Evolutionary conservation across 2,329 filamentous ascomycete species (phyloP).

Genomic region (Claviceps purpurea): DNA sequence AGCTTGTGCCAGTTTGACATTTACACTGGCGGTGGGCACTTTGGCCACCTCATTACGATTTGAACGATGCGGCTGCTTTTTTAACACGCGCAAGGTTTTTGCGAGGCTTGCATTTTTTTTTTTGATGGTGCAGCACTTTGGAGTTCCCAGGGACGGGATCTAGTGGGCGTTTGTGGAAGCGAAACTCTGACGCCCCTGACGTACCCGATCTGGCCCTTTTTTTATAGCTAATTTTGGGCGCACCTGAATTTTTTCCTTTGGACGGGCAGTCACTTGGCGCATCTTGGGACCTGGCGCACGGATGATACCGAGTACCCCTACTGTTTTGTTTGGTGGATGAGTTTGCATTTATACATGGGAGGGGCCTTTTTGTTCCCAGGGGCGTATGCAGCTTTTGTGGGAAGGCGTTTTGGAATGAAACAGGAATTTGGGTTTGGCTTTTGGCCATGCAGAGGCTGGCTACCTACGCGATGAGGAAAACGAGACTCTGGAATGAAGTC

Average conservation of each 20-base stretch:
- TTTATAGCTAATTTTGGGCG: background rate
- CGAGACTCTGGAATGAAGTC: no score
- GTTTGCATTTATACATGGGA: background rate
- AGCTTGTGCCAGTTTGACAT: slow-evolving; percentile 1
- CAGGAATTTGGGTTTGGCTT: background rate
- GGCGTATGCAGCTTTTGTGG: background rate
- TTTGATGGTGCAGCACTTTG: background rate
- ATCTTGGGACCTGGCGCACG: background rate
- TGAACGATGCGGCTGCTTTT: background rate
- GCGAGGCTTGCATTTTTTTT: background rate
- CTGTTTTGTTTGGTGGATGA: background rate
- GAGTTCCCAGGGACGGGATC: background rate
- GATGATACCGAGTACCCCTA: background rate
- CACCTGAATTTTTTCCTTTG: background rate
- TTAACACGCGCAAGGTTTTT: background rate
- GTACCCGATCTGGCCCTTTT: background rate
- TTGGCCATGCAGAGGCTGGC: background rate
- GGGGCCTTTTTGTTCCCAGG: no score
- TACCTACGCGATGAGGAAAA: no score
- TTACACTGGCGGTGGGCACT: no score
- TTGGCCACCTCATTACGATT: no score
- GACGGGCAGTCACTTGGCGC: no score
- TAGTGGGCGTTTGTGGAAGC: background rate
- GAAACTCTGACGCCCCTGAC: background rate
- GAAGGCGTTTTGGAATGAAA: background rate